Percentiles rank a stretch among this genome's conserved stretches.
Conservation (phyloP, 148 eudicot species). For the Rhododendron mucronatum region DNA sequence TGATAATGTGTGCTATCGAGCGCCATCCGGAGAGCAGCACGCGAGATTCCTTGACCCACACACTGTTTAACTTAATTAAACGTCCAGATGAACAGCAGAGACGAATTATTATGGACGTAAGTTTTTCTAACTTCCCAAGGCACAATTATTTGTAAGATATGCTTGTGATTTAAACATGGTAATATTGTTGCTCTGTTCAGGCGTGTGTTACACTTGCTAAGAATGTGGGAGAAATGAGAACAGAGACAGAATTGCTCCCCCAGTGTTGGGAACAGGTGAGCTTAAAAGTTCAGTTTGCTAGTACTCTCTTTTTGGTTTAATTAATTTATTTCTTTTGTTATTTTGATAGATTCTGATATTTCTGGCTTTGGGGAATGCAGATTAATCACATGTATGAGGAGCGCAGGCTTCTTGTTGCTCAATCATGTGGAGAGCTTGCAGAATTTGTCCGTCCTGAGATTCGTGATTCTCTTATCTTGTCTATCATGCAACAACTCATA, state of each 20-base stretch:
- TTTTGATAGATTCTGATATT: constrained; percentile 6
- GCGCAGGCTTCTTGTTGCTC: constrained; percentile 98
- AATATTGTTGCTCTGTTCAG: constrained; percentile 30
- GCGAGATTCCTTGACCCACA: constrained; percentile 94
- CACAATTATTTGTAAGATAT: constrained; percentile 1
- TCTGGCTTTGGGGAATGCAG: constrained; percentile 36
- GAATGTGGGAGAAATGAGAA: constrained; percentile 93
- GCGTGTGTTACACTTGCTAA: constrained; percentile 95
- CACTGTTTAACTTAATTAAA: constrained; percentile 88
- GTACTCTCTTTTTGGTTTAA: neutral
- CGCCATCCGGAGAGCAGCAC: constrained; percentile 91
- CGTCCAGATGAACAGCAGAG: constrained; percentile 99
- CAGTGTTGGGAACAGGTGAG: constrained; percentile 99
- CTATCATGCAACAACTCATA: constrained; percentile 92
- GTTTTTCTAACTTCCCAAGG: constrained; percentile 20
- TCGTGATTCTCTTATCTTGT: constrained; percentile 93
- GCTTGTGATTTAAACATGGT: neutral
- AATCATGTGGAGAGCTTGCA: constrained; percentile 99
- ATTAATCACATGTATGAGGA: constrained; percentile 97
- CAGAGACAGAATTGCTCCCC: constrained; percentile 98
- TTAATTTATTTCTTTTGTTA: neutral
- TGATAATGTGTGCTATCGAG: constrained; percentile 99
- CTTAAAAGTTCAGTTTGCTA: constrained; percentile 7
- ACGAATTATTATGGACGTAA: constrained; percentile 93
- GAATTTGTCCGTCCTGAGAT: constrained; percentile 95